Percentiles rank a stretch among this genome's conserved stretches.
phyloP scores from a whole-genome alignment of 169 alveolate genomes.

The Plasmodium ovale region DNA sequence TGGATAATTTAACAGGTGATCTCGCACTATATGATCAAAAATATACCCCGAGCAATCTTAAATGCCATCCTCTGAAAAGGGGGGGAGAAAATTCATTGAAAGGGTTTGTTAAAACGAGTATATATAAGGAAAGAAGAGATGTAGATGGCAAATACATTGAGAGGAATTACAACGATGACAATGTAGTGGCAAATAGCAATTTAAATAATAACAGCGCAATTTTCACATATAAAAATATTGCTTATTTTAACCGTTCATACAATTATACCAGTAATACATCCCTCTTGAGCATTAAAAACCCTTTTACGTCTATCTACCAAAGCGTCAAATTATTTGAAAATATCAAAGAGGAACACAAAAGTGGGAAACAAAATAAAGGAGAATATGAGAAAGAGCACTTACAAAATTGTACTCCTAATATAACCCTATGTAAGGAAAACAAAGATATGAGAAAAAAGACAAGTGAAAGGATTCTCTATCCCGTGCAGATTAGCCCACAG shows the following conservation, averaged over 20 bases:
- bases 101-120: conserved; percentile 23
- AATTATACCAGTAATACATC: background rate
- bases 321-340: conserved; percentile 27
- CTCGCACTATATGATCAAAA: no score
- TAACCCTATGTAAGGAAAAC: no score
- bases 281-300: conserved; percentile 36
- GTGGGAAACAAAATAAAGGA: background rate
- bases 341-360: conserved; percentile 9
- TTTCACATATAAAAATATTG: background rate
- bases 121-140: conserved; percentile 38
- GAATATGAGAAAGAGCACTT: background rate
- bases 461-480: no score
- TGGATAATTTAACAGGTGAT: no score
- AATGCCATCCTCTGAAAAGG: no score
- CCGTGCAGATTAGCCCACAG: no score
- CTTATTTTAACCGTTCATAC: background rate
- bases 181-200: background rate
- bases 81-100: background rate
- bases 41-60: no score
- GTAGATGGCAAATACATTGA: background rate
- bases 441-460: no score
- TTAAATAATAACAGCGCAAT: background rate
- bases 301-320: conserved; percentile 20
- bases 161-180: background rate
- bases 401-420: no score